Evolutionary conservation across 2,329 filamentous ascomycete species (phyloP).

Genomic region (Alternaria rosae): DNA sequence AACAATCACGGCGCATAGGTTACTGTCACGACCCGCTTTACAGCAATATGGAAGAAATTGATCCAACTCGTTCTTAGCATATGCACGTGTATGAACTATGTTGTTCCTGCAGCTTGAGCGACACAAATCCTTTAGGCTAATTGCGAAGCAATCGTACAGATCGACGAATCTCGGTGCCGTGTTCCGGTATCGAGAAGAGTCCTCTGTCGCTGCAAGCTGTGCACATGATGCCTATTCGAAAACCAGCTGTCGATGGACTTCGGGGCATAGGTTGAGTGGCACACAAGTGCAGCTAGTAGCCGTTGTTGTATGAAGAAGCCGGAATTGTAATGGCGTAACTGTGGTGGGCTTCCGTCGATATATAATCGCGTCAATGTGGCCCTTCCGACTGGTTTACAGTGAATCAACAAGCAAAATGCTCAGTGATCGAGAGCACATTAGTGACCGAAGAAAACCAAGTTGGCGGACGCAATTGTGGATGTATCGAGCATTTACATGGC

Average conservation of each 20-base stretch:
- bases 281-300: neutral
- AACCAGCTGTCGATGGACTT: neutral
- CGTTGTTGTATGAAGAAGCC: neutral
- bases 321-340: neutral
- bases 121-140: conserved; percentile 30
- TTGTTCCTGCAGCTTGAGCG: conserved; percentile 32
- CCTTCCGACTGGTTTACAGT: neutral
- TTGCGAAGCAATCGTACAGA: conserved; percentile 12
- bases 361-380: neutral
- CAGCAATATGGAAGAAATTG: conserved; percentile 34
- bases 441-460: neutral
- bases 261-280: neutral
- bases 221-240: neutral
- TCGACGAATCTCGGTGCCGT: neutral
- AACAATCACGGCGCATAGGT: conserved; percentile 15
- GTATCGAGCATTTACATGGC: neutral
- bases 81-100: conserved; percentile 24
- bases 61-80: conserved; percentile 9
- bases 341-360: neutral
- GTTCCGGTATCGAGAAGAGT: neutral
- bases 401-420: neutral
- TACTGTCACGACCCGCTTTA: conserved; percentile 17
- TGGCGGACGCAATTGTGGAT: neutral
- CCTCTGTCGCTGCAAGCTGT: too few relatives aligned
- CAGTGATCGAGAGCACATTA: neutral